phyloP scores from a whole-genome alignment of 306 rosid genomes.

The Comarum palustre region DNA sequence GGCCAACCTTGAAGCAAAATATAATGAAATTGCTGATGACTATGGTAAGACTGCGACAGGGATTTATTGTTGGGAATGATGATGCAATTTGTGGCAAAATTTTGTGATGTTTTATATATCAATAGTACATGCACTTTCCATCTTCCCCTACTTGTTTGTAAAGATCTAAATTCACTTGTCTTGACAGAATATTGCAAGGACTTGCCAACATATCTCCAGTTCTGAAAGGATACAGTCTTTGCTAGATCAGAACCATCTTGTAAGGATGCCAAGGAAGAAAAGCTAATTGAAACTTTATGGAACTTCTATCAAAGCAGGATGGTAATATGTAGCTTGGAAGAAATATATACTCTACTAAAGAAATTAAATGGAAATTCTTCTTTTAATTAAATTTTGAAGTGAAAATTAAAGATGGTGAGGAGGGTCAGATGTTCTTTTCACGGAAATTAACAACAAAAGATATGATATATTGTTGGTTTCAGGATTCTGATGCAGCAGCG shows the following conservation, averaged over 20 bases:
- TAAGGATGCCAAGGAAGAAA: conserved; percentile 64
- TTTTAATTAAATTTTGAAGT: background rate
- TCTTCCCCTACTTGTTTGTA: background rate
- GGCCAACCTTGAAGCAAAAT: conserved; percentile 52
- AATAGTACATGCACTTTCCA: background rate
- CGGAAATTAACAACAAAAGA: background rate
- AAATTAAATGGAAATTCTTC: background rate
- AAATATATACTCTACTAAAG: too few relatives aligned
- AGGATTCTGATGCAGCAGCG: conserved; percentile 43
- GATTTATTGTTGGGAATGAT: background rate
- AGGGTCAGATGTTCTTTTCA: background rate
- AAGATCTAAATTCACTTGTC: conserved; percentile 14
- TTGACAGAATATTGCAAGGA: conserved; percentile 68
- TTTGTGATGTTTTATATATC: conserved; percentile 11
- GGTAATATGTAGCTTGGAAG: conserved; percentile 40
- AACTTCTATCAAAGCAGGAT: conserved; percentile 52
- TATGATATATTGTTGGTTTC: conserved; percentile 8
- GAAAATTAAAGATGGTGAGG: background rate
- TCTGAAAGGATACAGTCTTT: conserved; percentile 72
- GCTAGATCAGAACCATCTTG: conserved; percentile 52
- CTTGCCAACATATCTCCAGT: conserved; percentile 67
- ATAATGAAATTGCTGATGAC: conserved; percentile 46
- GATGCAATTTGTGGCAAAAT: conserved; percentile 12
- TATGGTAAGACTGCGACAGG: conserved; percentile 35
- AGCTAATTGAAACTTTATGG: conserved; percentile 53